phyloP scores from a whole-genome alignment of 2,329 filamentous ascomycete species.

The Pseudogymnoascus sp. region DNA sequence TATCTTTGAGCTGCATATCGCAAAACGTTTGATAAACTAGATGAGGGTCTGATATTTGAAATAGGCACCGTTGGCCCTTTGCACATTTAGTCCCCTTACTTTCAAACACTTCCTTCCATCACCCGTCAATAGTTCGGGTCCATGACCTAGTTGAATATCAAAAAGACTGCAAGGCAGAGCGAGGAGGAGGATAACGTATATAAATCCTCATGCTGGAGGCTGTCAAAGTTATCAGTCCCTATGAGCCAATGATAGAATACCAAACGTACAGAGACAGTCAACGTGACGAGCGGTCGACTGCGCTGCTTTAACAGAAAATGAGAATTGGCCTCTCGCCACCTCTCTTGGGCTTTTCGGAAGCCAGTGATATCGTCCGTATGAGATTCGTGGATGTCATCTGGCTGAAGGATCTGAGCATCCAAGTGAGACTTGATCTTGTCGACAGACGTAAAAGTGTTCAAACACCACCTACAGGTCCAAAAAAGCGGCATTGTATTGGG shows the following conservation, averaged over 20 bases:
- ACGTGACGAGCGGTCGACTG: not conserved
- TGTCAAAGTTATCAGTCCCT: not conserved
- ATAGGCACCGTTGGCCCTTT: not conserved
- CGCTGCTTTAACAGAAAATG: not conserved
- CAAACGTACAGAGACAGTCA: not conserved
- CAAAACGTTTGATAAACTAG: not conserved
- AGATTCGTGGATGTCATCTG: not conserved
- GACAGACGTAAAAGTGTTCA: not conserved
- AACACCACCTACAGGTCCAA: not conserved
- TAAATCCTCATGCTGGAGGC: not conserved
- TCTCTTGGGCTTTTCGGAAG: not conserved
- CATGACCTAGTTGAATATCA: not conserved
- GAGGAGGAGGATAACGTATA: not conserved
- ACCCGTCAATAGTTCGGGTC: not conserved
- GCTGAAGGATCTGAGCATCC: not conserved
- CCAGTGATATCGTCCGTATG: not conserved
- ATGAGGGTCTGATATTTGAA: not conserved
- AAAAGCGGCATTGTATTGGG: not conserved
- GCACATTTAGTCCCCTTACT: not conserved
- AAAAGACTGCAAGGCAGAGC: not conserved
- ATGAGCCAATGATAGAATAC: not conserved
- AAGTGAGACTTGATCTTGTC: not conserved
- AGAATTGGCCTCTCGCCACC: not conserved
- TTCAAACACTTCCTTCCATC: not conserved
- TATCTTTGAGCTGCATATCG: not conserved